Evolutionary conservation across 495 filamentous ascomycete species (phyloP).

Genomic region (Neurospora tetraspora): DNA sequence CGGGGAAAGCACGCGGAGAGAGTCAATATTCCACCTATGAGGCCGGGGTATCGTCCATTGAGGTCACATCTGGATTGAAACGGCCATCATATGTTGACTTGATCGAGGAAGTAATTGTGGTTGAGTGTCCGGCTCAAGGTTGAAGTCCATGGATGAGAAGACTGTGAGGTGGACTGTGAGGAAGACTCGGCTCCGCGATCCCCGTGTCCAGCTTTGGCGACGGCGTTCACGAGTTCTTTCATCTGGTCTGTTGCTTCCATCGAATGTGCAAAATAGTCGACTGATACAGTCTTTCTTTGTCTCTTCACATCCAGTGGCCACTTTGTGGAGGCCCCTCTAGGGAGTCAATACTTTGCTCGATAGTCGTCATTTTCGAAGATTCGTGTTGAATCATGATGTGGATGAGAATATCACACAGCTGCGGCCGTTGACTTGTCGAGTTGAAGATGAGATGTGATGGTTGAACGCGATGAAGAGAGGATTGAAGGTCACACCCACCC

Average conservation of each 20-base stretch:
- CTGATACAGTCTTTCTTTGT: neutral
- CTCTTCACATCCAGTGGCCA: neutral
- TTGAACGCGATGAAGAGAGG: neutral
- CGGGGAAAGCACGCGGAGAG: neutral
- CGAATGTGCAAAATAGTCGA: neutral
- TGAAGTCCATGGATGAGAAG: neutral
- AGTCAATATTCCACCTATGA: neutral
- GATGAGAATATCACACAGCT: neutral
- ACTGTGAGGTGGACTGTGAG: neutral
- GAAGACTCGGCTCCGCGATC: neutral
- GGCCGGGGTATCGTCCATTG: neutral
- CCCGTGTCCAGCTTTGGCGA: neutral
- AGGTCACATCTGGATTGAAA: neutral
- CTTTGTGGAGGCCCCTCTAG: neutral
- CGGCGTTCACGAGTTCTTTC: neutral
- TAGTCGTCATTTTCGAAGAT: neutral
- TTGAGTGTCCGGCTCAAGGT: neutral
- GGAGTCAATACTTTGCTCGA: neutral
- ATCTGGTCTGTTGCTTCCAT: neutral
- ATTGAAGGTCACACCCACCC: too few species aligned
- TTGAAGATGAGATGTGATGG: neutral
- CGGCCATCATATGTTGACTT: neutral
- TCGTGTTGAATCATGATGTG: neutral
- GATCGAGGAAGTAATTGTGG: neutral
- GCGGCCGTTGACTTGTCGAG: neutral